phyloP scores from a whole-genome alignment of 805 yeast genomes.

The Ogataea kodamae region DNA sequence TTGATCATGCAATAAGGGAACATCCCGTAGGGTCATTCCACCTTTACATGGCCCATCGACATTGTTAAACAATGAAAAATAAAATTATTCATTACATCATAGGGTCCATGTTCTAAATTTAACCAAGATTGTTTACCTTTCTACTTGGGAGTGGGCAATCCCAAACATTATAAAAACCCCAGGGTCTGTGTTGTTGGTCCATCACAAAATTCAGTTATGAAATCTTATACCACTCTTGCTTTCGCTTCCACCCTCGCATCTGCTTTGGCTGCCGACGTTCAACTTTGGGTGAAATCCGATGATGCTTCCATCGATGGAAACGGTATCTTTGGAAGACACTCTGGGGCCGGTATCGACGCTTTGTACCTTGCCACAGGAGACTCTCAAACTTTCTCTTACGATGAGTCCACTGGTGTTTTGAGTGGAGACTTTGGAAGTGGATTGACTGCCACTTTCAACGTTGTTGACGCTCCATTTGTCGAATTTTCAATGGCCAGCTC shows the following conservation, averaged over 20 bases:
- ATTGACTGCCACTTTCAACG: constrained; percentile 3
- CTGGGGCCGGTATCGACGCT: constrained; percentile 45
- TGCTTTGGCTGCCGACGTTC: constrained; percentile 19
- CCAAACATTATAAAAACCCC: no score
- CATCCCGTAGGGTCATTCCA: no score
- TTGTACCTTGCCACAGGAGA: constrained; percentile 26
- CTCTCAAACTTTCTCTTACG: constrained; percentile 25
- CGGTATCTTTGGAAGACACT: constrained; percentile 35
- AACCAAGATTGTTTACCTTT: no score
- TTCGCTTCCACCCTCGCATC: constrained; percentile 15
- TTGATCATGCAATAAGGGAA: no score
- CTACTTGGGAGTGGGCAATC: no score
- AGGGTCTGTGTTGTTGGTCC: no score
- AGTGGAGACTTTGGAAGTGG: constrained; percentile 1
- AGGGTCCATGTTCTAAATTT: no score
- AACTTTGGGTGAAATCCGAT: constrained; percentile 28
- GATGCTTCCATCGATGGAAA: constrained; percentile 29
- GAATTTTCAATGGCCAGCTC: constrained; percentile 8
- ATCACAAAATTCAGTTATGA: no score
- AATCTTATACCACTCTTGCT: constrained; percentile 14
- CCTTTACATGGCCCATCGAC: no score
- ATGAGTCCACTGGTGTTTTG: constrained; percentile 2
- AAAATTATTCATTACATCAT: no score
- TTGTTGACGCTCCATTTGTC: constrained; percentile 8
- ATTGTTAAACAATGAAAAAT: no score